Percentiles rank a stretch among this genome's conserved stretches.
These are phyloP conservation scores for Mollisiaceae sp. DNA, from an alignment of 2,329 filamentous ascomycete genomes.

Conservation along the genomic window DNA sequence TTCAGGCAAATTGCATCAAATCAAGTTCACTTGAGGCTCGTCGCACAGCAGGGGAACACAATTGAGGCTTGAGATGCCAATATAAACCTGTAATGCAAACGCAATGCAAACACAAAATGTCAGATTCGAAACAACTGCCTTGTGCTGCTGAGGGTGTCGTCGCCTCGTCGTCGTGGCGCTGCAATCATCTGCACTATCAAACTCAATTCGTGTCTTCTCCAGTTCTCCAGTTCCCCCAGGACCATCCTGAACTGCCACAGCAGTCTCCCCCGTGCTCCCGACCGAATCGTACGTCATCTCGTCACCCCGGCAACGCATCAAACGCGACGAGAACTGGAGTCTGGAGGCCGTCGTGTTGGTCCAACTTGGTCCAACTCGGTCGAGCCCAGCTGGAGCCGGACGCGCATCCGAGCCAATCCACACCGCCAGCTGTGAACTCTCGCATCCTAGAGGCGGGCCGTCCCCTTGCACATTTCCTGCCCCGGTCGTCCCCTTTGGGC, in stretches of 20 bases:
- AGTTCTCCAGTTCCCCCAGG: too few species aligned
- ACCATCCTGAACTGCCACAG: constrained; percentile 1
- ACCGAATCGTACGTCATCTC: constrained; percentile 5
- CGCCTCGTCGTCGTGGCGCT: background rate
- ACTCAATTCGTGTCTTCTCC: background rate
- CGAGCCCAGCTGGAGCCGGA: background rate
- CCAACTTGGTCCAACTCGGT: too few species aligned
- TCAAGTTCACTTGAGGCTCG: background rate
- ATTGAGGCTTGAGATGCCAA: background rate
- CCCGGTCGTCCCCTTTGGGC: background rate
- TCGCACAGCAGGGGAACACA: background rate
- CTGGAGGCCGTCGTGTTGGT: too few species aligned
- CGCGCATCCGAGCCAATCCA: constrained; percentile 14
- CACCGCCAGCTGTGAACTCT: constrained; percentile 7
- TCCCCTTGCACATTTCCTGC: constrained; percentile 16
- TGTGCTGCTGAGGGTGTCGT: too few species aligned
- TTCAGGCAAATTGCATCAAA: constrained; percentile 2
- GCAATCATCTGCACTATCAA: background rate
- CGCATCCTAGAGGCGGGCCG: constrained; percentile 21
- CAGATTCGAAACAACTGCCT: background rate
- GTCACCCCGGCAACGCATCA: constrained; percentile 3
- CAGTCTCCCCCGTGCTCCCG: background rate
- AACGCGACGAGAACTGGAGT: background rate
- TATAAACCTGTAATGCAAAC: background rate
- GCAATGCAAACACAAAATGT: background rate